phyloP scores from a whole-genome alignment of 1,284 basidiomycete species.

The Cutaneotrichosporon sp. region DNA sequence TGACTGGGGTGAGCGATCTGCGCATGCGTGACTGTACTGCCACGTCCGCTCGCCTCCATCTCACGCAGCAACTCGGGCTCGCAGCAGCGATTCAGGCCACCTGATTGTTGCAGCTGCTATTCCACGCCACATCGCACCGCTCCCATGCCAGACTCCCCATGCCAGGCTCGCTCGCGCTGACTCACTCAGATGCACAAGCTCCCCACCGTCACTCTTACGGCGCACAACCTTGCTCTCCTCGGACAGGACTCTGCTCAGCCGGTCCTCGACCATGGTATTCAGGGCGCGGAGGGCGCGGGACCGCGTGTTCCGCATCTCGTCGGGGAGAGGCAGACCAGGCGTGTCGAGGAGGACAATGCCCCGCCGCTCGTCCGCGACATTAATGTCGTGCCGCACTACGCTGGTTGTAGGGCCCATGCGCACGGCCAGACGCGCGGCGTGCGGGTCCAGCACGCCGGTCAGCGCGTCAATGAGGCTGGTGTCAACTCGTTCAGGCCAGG shows the following conservation, averaged over 20 bases:
- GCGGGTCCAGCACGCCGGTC: slow-evolving; percentile 21
- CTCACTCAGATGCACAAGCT: slow-evolving; percentile 47
- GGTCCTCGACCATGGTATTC: slow-evolving; percentile 41
- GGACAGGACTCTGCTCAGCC: slow-evolving; percentile 38
- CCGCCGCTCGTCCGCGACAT: slow-evolving; percentile 16
- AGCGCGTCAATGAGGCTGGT: slow-evolving; percentile 24
- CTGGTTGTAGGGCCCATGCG: slow-evolving; percentile 18
- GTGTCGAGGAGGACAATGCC: slow-evolving; percentile 38
- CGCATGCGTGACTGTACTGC: too few species aligned
- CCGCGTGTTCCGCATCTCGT: slow-evolving; percentile 7
- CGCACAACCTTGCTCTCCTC: slow-evolving; percentile 47
- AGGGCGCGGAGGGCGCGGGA: slow-evolving; percentile 36
- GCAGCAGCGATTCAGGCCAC: not conserved
- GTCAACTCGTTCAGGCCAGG: not conserved
- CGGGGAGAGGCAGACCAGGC: slow-evolving; percentile 34
- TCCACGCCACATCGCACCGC: not conserved
- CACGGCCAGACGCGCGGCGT: slow-evolving; percentile 4
- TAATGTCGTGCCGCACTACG: slow-evolving; percentile 19
- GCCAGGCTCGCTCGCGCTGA: not conserved
- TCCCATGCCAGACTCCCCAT: not conserved
- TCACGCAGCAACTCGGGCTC: not conserved
- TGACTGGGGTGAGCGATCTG: slow-evolving; percentile 28
- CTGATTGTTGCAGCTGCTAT: not conserved
- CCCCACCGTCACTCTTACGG: slow-evolving; percentile 38
- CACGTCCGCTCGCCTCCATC: not conserved